Evolutionary conservation across 345 rosid genomes (phyloP).

Genomic region (Salix suchowensis): DNA sequence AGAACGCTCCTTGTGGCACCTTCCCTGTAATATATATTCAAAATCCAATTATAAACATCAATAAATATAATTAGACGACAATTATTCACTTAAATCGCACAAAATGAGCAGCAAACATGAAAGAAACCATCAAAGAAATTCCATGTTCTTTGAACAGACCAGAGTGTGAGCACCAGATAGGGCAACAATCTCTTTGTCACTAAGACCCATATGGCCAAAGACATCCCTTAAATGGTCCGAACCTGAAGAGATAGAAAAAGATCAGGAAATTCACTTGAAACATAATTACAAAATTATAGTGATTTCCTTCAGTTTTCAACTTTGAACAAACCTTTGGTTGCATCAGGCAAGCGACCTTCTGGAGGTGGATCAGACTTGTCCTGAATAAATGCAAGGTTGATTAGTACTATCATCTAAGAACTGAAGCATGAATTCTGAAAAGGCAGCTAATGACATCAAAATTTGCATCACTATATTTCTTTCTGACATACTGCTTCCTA

Average conservation of each 20-base stretch:
- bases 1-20: conserved; percentile 25
- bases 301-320: neutral
- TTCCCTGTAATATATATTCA: conserved; percentile 10
- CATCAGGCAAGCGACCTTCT: conserved; percentile 29
- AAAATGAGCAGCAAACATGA: neutral
- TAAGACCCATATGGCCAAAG: conserved; percentile 22
- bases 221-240: conserved; percentile 24
- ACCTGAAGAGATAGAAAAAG: conserved; percentile 3
- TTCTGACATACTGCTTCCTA: too few relatives aligned
- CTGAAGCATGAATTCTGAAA: too few relatives aligned
- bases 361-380: conserved; percentile 23
- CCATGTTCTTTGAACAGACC: neutral
- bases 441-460: too few relatives aligned
- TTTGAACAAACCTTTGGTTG: conserved; percentile 16
- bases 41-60: too few relatives aligned
- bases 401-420: too few relatives aligned
- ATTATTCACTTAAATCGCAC: too few relatives aligned
- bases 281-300: too few relatives aligned
- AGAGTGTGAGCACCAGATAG: conserved; percentile 27
- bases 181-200: conserved; percentile 24
- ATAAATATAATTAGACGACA: too few relatives aligned
- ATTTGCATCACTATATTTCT: too few relatives aligned
- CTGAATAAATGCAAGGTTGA: neutral
- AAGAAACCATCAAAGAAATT: too few relatives aligned
- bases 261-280: too few relatives aligned